These are phyloP conservation scores for Hypoxylon crocopeplum DNA, from an alignment of 495 filamentous ascomycete genomes.

Conservation along the genomic window DNA sequence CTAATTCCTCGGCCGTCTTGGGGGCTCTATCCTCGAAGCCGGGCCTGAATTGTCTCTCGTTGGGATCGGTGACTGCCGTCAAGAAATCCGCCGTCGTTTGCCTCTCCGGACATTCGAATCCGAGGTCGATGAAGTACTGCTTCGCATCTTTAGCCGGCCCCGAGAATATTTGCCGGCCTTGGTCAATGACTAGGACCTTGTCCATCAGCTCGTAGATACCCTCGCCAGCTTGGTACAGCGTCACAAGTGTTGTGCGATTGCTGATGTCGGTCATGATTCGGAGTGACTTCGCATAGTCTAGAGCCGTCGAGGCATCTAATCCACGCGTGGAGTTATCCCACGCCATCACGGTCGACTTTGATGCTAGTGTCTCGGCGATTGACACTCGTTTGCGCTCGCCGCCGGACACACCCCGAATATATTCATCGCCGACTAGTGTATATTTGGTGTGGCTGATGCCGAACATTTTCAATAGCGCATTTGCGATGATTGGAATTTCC, in stretches of 20 bases:
- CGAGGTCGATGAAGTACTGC: constrained; percentile 69
- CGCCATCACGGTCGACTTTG: constrained; percentile 58
- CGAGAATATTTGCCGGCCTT: constrained; percentile 73
- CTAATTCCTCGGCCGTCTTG: constrained; percentile 76
- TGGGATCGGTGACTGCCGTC: constrained; percentile 73
- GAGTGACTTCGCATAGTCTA: constrained; percentile 79
- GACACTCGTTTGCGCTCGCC: constrained; percentile 66
- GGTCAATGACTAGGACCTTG: constrained; percentile 71
- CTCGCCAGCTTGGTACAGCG: constrained; percentile 84
- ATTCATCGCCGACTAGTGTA: constrained; percentile 86
- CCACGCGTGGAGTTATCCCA: constrained; percentile 83
- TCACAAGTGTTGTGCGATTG: constrained; percentile 81
- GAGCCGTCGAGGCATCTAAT: constrained; percentile 77
- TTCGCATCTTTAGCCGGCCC: constrained; percentile 66
- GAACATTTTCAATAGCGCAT: constrained; percentile 77
- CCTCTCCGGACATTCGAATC: constrained; percentile 61
- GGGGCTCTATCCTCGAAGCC: constrained; percentile 72
- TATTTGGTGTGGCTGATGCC: constrained; percentile 82
- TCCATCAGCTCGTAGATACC: constrained; percentile 84
- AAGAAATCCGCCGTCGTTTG: constrained; percentile 77
- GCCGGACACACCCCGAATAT: constrained; percentile 74
- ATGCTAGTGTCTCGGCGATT: constrained; percentile 60
- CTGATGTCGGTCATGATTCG: constrained; percentile 85
- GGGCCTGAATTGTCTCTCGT: constrained; percentile 65
- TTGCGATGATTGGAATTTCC: constrained; percentile 72